Percentiles rank a stretch among this genome's conserved stretches.
Evolutionary conservation across 805 yeast species (phyloP).

Genomic region (Yamadazyma paraphyllophila): DNA sequence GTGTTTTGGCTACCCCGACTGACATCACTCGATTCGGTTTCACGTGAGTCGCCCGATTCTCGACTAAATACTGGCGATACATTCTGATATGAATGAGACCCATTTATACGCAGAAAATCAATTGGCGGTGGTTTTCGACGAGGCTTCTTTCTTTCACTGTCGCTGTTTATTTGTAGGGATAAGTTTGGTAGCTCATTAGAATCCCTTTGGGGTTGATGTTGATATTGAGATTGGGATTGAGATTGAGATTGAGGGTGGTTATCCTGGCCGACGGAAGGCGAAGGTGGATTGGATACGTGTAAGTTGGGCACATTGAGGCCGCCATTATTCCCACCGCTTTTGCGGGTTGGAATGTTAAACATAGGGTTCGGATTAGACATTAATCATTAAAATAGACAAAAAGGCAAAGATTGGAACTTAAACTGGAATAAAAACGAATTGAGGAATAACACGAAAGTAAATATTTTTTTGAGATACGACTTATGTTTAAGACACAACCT

Average conservation of each 20-base stretch:
- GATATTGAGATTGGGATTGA: no score
- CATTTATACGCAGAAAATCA: slow-evolving; percentile 36
- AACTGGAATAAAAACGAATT: no score
- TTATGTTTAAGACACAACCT: no score
- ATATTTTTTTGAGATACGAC: no score
- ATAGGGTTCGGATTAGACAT: slow-evolving; percentile 10
- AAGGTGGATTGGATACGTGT: background rate
- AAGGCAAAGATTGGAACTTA: background rate
- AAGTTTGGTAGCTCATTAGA: background rate
- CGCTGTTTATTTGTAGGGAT: background rate
- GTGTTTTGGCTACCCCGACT: background rate
- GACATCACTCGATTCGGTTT: background rate
- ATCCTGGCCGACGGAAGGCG: no score
- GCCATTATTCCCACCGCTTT: background rate
- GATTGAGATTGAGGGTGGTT: no score
- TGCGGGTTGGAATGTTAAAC: slow-evolving; percentile 8
- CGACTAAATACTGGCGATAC: slow-evolving; percentile 1
- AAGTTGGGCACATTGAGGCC: background rate
- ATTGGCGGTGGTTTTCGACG: slow-evolving; percentile 43
- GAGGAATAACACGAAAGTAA: no score
- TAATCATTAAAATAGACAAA: slow-evolving; percentile 5
- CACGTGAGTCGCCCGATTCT: slow-evolving; percentile 1
- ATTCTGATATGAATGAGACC: slow-evolving; percentile 17
- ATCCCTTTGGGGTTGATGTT: background rate
- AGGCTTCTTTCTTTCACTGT: slow-evolving; percentile 10